A percentile compares a stretch with the other conserved stretches of the same genome.
phyloP scores from a whole-genome alignment of 345 rosid genomes.

The Psidium guajava region DNA sequence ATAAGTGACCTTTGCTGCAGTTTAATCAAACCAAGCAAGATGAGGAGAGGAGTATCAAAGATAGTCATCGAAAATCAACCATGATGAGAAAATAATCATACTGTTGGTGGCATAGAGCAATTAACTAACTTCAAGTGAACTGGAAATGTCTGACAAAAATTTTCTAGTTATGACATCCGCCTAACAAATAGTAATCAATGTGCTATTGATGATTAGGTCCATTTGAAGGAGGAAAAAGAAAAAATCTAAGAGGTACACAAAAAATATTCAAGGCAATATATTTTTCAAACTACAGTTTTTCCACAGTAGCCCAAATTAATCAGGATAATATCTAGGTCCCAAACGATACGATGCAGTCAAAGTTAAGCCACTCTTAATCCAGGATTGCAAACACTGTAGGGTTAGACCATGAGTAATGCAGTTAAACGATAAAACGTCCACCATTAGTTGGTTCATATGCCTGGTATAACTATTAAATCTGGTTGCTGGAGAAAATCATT shows the following conservation, averaged over 20 bases:
- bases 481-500: not conserved
- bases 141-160: not conserved
- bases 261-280: not conserved
- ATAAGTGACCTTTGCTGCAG: not conserved
- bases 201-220: not conserved
- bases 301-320: not conserved
- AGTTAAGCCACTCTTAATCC: not conserved
- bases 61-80: not conserved
- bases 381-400: not conserved
- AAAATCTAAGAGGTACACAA: not conserved
- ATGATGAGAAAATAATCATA: not conserved
- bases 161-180: not conserved
- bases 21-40: not conserved
- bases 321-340: not conserved
- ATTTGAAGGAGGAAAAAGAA: not conserved
- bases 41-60: not conserved
- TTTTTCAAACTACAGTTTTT: not conserved
- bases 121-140: not conserved
- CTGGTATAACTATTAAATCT: not conserved
- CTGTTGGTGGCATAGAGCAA: not conserved
- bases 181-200: not conserved
- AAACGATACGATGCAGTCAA: not conserved
- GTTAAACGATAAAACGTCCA: not conserved
- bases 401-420: not conserved
- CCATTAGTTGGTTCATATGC: not conserved